Evolutionary conservation across 73 alveolate genomes (phyloP), one percentile per base, ranked within the genome.

Genomic region (Urostyla sp.): DNA sequence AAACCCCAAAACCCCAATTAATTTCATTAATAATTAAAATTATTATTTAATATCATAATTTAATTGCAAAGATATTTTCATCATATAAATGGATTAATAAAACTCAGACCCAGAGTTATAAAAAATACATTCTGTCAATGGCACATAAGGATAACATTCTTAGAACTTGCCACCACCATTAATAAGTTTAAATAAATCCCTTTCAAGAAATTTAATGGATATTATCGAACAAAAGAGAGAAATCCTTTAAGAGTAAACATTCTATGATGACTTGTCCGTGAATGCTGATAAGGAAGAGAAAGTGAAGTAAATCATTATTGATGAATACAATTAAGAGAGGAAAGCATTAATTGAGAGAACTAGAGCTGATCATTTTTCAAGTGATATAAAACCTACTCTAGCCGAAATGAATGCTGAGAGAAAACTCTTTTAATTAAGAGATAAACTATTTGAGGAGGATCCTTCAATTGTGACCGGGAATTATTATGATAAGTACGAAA

Each of bases 401-500:
- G 20, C 36, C 16, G 92, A 83, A n/a, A 28, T 36, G 20, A 15
- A 53, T 23, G 83, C 66, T 20, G 87, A 83, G 21, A 26, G 73
- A 46, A 83, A 40, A 40, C 55, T 83, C 37, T 3, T 21, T 10
- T 63, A 28, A 37, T 3, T 83, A 7, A 53, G 83, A 56, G 77
- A 44, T 21, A 55, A 54, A 35, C 48, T 83, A 28, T 46, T 52
- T 38, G 46, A 16, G 16, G 83, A 30, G 31, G 92, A 72, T 27
- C 67, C 55, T 7, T 18, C 61, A 0, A 72, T 79, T 0, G 44
- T 58, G 1, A 79, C 81, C 2, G 79, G 69, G n/a, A 49, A 26
- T 10, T 74, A 50, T 35, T 74, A 73, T 48, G 92, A 83, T 18
- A 55, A 46, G 49, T n/a, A 72, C 32, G 35, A 73, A 32, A 53